Conservation (phyloP, 768 basidiomycete species). For the Tylopilus rubrobrunneus region DNA sequence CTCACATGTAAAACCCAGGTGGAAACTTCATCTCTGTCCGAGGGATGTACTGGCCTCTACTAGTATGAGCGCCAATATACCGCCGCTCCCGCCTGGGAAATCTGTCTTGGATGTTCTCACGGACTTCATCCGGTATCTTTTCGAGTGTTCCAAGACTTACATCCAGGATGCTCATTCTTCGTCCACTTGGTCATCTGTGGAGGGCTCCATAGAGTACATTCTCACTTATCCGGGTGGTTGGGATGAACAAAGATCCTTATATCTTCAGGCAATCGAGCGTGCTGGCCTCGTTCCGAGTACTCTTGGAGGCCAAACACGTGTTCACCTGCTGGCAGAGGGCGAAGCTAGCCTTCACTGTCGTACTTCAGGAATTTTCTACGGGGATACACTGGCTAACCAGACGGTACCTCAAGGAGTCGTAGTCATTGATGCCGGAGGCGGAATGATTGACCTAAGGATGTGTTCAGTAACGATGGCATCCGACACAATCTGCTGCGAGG, state of each 20-base stretch:
- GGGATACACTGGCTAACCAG: background rate
- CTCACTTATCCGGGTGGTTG: slow-evolving; percentile 19
- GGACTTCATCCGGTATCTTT: background rate
- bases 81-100: slow-evolving; percentile 21
- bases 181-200: slow-evolving; percentile 11
- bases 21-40: slow-evolving; percentile 24
- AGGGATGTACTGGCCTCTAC: slow-evolving; percentile 9
- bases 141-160: slow-evolving; percentile 10
- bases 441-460: background rate
- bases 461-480: background rate
- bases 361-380: background rate
- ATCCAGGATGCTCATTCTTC: slow-evolving; percentile 13
- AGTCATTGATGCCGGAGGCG: background rate
- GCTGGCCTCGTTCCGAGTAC: slow-evolving; percentile 20
- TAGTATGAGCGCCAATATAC: slow-evolving; percentile 18
- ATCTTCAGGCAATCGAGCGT: slow-evolving; percentile 14
- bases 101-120: background rate
- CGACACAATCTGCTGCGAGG: background rate
- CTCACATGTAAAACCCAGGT: slow-evolving; percentile 10
- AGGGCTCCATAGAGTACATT: slow-evolving; percentile 16
- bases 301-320: slow-evolving; percentile 6
- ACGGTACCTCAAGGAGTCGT: background rate
- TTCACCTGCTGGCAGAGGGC: slow-evolving; percentile 6
- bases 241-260: slow-evolving; percentile 11
- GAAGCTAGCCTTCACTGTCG: background rate